These are phyloP conservation scores for Caloboletus firmus DNA, from an alignment of 1,284 basidiomycete genomes.

Conservation along the genomic window DNA sequence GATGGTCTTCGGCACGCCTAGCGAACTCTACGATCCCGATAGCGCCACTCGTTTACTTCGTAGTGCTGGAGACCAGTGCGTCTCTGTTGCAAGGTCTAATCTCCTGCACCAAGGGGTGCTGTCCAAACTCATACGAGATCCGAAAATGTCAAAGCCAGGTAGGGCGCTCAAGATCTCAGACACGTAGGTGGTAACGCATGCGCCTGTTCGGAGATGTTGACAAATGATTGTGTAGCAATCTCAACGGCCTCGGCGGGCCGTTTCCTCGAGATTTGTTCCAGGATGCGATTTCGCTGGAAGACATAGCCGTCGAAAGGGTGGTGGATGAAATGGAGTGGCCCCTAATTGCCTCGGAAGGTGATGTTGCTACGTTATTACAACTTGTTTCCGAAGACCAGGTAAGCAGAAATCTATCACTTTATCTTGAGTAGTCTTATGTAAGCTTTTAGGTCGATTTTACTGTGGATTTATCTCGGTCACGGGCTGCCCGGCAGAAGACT, in stretches of 20 bases:
- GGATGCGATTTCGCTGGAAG: conserved; percentile 66
- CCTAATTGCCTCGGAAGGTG: conserved; percentile 69
- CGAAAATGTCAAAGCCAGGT: conserved; percentile 60
- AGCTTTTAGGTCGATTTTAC: conserved; percentile 58
- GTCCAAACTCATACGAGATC: conserved; percentile 65
- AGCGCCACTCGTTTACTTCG: conserved; percentile 57
- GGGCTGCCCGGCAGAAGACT: conserved; percentile 49
- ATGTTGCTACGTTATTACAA: conserved; percentile 68
- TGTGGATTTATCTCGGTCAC: conserved; percentile 63
- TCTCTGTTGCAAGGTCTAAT: conserved; percentile 55
- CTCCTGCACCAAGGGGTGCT: conserved; percentile 62
- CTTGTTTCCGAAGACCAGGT: conserved; percentile 71
- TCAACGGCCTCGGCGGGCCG: conserved; percentile 65
- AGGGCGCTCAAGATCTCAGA: conserved; percentile 75
- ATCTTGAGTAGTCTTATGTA: neutral
- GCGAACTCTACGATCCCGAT: conserved; percentile 62
- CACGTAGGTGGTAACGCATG: conserved; percentile 38
- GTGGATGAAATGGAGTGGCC: conserved; percentile 70
- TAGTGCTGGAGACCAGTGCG: conserved; percentile 50
- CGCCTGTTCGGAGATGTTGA: conserved; percentile 1
- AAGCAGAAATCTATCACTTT: conserved; percentile 6
- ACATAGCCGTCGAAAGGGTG: conserved; percentile 47
- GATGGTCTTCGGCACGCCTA: conserved; percentile 77
- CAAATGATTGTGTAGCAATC: conserved; percentile 42
- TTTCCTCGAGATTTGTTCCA: conserved; percentile 62